Evolutionary conservation across 2,329 filamentous ascomycete genomes (phyloP).

Genomic region (Penicillium vulpinum): DNA sequence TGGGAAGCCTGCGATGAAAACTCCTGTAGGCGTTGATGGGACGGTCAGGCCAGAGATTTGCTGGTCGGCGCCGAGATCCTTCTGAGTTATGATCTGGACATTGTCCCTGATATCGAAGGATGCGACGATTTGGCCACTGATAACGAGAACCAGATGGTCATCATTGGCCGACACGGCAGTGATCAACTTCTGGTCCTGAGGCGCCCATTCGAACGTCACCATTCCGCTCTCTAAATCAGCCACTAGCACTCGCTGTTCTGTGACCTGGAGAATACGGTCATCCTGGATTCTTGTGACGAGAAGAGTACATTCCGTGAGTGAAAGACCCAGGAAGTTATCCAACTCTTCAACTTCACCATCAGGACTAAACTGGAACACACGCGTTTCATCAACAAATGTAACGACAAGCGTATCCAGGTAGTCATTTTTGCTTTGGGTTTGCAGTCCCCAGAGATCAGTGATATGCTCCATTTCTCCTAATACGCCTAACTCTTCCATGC

Average conservation of each 20-base stretch:
- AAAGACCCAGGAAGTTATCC: conserved; percentile 70
- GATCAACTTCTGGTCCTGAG: conserved; percentile 57
- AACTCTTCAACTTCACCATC: conserved; percentile 84
- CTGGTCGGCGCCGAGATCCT: conserved; percentile 64
- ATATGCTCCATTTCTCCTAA: conserved; percentile 76
- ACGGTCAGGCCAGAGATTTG: conserved; percentile 86
- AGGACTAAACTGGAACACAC: conserved; percentile 73
- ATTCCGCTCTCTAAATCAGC: conserved; percentile 57
- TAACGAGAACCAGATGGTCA: conserved; percentile 68
- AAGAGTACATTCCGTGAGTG: conserved; percentile 70
- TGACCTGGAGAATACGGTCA: conserved; percentile 73
- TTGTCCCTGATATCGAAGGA: conserved; percentile 64
- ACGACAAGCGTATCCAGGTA: conserved; percentile 69
- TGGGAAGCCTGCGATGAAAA: conserved; percentile 86
- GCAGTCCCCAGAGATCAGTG: conserved; percentile 71
- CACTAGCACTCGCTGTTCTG: conserved; percentile 62
- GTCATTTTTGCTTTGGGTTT: conserved; percentile 45
- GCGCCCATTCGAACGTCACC: conserved; percentile 48
- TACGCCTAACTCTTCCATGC: conserved; percentile 81
- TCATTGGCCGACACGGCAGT: conserved; percentile 76
- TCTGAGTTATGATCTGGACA: conserved; percentile 59
- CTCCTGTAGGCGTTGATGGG: conserved; percentile 60
- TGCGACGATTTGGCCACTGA: conserved; percentile 71
- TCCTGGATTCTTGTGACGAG: conserved; percentile 65
- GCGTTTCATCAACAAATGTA: conserved; percentile 79